Percentiles rank a stretch among this genome's conserved stretches.
These are phyloP conservation scores for Chiua sp. DNA, from an alignment of 1,284 basidiomycete genomes.

Conservation along the genomic window DNA sequence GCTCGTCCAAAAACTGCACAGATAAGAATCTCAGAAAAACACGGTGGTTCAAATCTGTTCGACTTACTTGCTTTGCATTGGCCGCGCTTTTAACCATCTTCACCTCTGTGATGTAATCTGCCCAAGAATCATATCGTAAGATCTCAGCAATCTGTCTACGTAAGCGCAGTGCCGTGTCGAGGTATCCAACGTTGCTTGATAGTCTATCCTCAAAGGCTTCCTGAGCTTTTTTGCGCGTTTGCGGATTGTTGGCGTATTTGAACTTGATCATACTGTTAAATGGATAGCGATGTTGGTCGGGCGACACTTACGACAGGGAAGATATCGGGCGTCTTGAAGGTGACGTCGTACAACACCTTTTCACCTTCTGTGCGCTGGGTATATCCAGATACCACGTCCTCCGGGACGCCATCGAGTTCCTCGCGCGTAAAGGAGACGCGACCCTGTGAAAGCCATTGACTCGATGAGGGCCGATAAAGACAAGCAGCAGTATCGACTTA, in stretches of 20 bases:
- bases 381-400: slow-evolving; percentile 76
- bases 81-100: slow-evolving; percentile 73
- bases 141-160: slow-evolving; percentile 71
- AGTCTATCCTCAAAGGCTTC: slow-evolving; percentile 71
- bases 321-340: slow-evolving; percentile 63
- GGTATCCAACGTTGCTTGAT: slow-evolving; percentile 67
- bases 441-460: slow-evolving; percentile 44
- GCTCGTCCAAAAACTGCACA: slow-evolving; percentile 67
- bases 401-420: slow-evolving; percentile 78
- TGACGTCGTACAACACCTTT: slow-evolving; percentile 67
- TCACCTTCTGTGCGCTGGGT: slow-evolving; percentile 60
- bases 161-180: slow-evolving; percentile 66
- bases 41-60: not conserved
- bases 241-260: slow-evolving; percentile 72
- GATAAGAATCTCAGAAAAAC: not conserved
- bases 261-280: slow-evolving; percentile 48
- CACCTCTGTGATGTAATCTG: slow-evolving; percentile 78
- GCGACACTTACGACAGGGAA: slow-evolving; percentile 64
- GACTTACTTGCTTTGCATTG: slow-evolving; percentile 51
- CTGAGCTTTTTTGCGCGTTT: slow-evolving; percentile 66
- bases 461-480: not conserved
- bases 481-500: slow-evolving; percentile 31
- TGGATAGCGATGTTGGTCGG: not conserved
- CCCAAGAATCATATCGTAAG: slow-evolving; percentile 78
- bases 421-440: slow-evolving; percentile 66